A percentile compares a stretch with the other conserved stretches of the same genome.
Evolutionary conservation across 306 rosid genomes (phyloP).

Genomic region (Citrullus amarus): DNA sequence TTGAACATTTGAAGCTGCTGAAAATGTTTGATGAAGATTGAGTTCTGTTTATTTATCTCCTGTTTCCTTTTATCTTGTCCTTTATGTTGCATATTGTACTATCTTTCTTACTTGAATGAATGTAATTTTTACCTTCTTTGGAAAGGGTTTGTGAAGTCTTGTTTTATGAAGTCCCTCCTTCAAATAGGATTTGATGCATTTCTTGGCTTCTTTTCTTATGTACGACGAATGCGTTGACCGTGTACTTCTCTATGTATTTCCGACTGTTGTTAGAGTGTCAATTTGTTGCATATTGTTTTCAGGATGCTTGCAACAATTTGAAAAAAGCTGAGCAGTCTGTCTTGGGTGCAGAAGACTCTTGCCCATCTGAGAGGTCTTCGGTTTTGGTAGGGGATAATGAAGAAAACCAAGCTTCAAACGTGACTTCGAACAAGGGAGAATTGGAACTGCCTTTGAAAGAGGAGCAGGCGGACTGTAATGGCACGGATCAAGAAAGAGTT

Average conservation of each 20-base stretch:
- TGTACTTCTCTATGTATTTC: neutral
- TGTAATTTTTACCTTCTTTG: neutral
- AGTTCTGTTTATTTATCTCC: neutral
- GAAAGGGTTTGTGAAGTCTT: neutral
- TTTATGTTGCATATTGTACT: neutral
- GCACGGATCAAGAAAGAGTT: conserved; percentile 32
- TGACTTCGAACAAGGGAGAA: conserved; percentile 12
- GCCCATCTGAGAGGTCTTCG: conserved; percentile 17
- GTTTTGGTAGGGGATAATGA: conserved; percentile 16
- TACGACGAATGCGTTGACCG: neutral
- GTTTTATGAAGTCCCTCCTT: neutral
- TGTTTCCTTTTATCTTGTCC: neutral
- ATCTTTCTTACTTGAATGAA: neutral
- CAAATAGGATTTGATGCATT: neutral
- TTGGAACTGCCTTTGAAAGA: conserved; percentile 7
- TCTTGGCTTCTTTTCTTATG: neutral
- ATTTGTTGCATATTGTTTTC: conserved; percentile 11
- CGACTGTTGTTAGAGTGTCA: neutral
- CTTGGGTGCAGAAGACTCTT: conserved; percentile 18
- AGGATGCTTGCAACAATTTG: conserved; percentile 32
- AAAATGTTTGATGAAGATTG: neutral
- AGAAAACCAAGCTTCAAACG: conserved; percentile 8
- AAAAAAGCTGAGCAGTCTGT: conserved; percentile 20
- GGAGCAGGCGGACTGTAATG: conserved; percentile 13
- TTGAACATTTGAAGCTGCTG: neutral